Percentiles rank a stretch among this genome's conserved stretches.
These are phyloP conservation scores for Ogataea philodendri DNA, from an alignment of 805 yeast genomes.

Conservation along the genomic window DNA sequence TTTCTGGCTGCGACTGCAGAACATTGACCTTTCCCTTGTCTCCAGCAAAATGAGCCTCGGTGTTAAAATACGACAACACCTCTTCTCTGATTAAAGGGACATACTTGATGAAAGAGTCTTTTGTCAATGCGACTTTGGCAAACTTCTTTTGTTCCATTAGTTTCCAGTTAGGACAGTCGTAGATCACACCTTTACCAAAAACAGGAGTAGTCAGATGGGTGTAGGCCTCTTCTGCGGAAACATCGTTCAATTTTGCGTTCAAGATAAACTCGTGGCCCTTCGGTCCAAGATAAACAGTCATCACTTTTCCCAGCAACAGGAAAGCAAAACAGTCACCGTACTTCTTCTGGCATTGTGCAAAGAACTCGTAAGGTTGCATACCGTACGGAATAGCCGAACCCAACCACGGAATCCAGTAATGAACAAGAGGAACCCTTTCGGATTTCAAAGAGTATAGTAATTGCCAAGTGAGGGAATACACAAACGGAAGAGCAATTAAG, in stretches of 20 bases:
- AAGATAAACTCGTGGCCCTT: slow-evolving; percentile 96
- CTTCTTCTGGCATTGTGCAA: slow-evolving; percentile 70
- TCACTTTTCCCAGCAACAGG: slow-evolving; percentile 79
- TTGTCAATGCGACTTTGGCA: slow-evolving; percentile 84
- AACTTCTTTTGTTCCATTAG: slow-evolving; percentile 99
- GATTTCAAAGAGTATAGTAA: slow-evolving; percentile 64
- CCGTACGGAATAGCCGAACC: slow-evolving; percentile 91
- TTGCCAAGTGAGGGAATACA: slow-evolving; percentile 67
- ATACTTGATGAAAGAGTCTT: slow-evolving; percentile 76
- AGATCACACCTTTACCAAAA: slow-evolving; percentile 95
- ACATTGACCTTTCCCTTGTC: slow-evolving; percentile 57
- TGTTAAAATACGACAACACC: slow-evolving; percentile 60
- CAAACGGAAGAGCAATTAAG: slow-evolving; percentile 51
- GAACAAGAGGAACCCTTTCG: slow-evolving; percentile 87
- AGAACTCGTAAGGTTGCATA: slow-evolving; percentile 89
- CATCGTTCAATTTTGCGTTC: slow-evolving; percentile 85
- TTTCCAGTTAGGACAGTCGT: slow-evolving; percentile 91
- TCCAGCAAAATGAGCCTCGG: slow-evolving; percentile 47
- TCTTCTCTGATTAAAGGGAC: slow-evolving; percentile 89
- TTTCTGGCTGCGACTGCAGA: slow-evolving; percentile 85
- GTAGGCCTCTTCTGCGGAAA: slow-evolving; percentile 95
- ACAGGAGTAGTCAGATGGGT: slow-evolving; percentile 98
- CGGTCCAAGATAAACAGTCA: slow-evolving; percentile 97
- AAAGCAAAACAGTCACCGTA: slow-evolving; percentile 94
- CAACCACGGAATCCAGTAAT: slow-evolving; percentile 92